Percentiles rank a stretch among this genome's conserved stretches.
phyloP scores from a whole-genome alignment of 1,139 yeast species.

The Cylindricascospora bacillispora region DNA sequence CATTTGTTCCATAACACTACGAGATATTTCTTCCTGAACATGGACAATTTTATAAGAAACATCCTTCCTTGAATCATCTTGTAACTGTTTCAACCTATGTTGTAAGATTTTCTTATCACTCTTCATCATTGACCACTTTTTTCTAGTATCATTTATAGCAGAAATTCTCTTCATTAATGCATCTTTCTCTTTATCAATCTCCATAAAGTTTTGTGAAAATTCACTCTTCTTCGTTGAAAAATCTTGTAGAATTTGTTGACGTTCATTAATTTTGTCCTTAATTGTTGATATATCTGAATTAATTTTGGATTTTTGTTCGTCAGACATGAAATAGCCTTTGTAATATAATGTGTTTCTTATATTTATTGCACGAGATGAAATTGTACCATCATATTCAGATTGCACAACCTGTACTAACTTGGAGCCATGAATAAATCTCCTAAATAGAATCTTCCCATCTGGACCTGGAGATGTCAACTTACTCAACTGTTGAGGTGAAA shows the following conservation, averaged over 20 bases:
- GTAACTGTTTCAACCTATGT: slow-evolving; percentile 17
- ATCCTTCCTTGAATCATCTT: slow-evolving; percentile 16
- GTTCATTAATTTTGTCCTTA: slow-evolving; percentile 9
- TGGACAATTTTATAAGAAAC: slow-evolving; percentile 19
- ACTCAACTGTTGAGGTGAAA: slow-evolving; percentile 33
- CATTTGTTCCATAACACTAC: slow-evolving; percentile 9
- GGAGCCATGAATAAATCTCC: slow-evolving; percentile 49
- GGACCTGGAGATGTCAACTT: slow-evolving; percentile 27
- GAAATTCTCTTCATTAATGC: slow-evolving; percentile 10
- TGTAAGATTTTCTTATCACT: slow-evolving; percentile 19
- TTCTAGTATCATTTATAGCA: slow-evolving; percentile 10
- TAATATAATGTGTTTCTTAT: slow-evolving; percentile 25
- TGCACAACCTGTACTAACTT: slow-evolving; percentile 36
- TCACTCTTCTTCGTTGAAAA: slow-evolving; percentile 16
- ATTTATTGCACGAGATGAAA: slow-evolving; percentile 27
- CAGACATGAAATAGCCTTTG: slow-evolving; percentile 36
- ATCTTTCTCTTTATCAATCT: slow-evolving; percentile 9
- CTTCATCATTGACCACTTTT: slow-evolving; percentile 11
- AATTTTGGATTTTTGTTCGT: slow-evolving; percentile 19
- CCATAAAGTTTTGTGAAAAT: slow-evolving; percentile 9
- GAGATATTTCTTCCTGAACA: slow-evolving; percentile 21
- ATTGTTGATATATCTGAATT: slow-evolving; percentile 13
- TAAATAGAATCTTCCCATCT: slow-evolving; percentile 34
- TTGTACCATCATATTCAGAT: slow-evolving; percentile 51
- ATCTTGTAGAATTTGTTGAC: slow-evolving; percentile 15